These are phyloP conservation scores for Euptelea pleiosperma DNA, from an alignment of 164 flowering plant genomes.

Conservation along the genomic window DNA sequence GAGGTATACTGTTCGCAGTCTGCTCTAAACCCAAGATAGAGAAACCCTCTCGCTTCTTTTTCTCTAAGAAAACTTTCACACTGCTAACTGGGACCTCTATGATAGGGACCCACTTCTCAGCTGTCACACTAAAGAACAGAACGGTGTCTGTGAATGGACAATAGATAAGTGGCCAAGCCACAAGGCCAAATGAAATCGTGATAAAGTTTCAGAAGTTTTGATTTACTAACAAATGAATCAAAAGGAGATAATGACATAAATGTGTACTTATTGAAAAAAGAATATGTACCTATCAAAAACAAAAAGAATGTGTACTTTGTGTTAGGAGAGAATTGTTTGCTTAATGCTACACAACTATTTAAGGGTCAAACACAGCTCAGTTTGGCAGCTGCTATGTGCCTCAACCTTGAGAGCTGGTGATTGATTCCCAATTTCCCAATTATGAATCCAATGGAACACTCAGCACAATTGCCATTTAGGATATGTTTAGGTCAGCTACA, in stretches of 20 bases:
- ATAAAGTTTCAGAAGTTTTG: neutral
- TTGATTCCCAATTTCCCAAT: too few species aligned
- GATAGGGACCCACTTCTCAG: slow-evolving; percentile 96
- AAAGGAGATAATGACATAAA: neutral
- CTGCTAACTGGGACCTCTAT: slow-evolving; percentile 77
- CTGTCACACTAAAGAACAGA: slow-evolving; percentile 73
- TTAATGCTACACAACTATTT: too few species aligned
- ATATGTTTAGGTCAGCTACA: too few species aligned
- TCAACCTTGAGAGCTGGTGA: too few species aligned
- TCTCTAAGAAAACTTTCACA: slow-evolving; percentile 67
- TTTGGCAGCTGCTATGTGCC: too few species aligned
- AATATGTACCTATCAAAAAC: too few species aligned
- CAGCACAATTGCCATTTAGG: too few species aligned
- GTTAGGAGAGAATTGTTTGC: neutral
- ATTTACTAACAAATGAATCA: neutral
- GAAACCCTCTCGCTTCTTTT: slow-evolving; percentile 80
- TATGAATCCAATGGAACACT: too few species aligned
- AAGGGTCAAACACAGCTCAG: too few species aligned
- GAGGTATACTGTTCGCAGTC: slow-evolving; percentile 84
- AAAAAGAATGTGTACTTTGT: neutral
- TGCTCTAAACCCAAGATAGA: slow-evolving; percentile 95
- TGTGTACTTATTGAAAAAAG: neutral
- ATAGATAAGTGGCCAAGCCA: neutral
- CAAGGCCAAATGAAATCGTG: neutral
- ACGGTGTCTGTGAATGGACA: slow-evolving; percentile 2